Evolutionary conservation across 2,329 filamentous ascomycete genomes (phyloP).

Genomic region (Calonectria multiphialidica): DNA sequence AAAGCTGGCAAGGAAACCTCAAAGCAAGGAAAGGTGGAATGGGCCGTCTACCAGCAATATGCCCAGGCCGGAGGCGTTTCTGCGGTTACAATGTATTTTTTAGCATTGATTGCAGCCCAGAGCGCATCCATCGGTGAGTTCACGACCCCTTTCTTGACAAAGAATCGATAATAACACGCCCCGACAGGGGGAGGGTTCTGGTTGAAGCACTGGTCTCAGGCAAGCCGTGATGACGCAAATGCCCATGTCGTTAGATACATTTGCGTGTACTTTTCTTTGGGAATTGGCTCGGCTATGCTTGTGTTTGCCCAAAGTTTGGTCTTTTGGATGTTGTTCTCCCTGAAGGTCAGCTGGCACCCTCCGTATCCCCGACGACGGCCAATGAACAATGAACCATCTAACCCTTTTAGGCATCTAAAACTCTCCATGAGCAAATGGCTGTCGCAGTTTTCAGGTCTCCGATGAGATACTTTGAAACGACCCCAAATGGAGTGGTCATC

Average conservation of each 20-base stretch:
- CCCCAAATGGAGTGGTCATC: not conserved
- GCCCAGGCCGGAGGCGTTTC: not conserved
- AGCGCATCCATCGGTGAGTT: not conserved
- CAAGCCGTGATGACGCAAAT: not conserved
- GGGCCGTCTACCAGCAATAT: constrained; percentile 4
- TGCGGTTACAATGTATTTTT: not conserved
- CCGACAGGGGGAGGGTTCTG: not conserved
- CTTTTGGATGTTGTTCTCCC: constrained; percentile 1
- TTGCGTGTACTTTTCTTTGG: constrained; percentile 1
- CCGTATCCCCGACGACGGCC: not conserved
- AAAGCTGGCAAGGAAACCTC: not conserved
- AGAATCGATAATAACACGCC: not conserved
- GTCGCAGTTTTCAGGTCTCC: constrained; percentile 2
- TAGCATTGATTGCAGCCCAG: not conserved
- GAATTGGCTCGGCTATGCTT: not conserved
- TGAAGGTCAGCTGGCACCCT: not conserved
- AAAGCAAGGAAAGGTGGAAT: not conserved
- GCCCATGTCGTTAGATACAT: not conserved
- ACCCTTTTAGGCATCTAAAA: constrained; percentile 3
- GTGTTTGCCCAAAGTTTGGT: not conserved
- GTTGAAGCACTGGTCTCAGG: constrained; percentile 8
- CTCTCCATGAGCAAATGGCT: constrained; percentile 7
- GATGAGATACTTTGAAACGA: constrained; percentile 15
- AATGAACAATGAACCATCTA: not conserved
- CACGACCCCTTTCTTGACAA: not conserved